These are phyloP conservation scores for Zea luxurians DNA, from an alignment of 176 grass and related monocot species.

Conservation along the genomic window DNA sequence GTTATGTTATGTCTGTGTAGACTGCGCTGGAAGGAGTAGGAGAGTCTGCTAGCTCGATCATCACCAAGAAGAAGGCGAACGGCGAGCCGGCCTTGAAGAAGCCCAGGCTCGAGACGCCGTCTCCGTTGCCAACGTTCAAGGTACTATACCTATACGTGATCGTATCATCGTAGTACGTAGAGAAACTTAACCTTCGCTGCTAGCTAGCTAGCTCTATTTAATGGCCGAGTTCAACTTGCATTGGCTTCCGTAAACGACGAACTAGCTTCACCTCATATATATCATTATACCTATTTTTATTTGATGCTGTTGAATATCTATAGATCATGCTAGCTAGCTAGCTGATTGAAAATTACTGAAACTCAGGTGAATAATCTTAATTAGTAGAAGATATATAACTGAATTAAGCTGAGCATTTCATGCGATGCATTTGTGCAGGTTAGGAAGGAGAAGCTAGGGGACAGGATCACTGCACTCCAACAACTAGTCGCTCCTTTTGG, in stretches of 20 bases:
- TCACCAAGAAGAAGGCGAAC: constrained; percentile 48
- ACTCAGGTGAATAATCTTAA: background rate
- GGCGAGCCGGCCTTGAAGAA: constrained; percentile 51
- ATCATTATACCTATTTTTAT: background rate
- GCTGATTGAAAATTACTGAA: too few species aligned
- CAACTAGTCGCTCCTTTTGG: constrained; percentile 99
- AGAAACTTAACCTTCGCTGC: background rate
- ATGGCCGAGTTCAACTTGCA: constrained; percentile 12
- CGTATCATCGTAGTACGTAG: background rate
- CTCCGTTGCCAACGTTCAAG: constrained; percentile 76
- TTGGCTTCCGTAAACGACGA: constrained; percentile 2
- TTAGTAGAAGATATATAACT: background rate
- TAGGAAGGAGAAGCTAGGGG: constrained; percentile 99
- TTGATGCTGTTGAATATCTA: background rate
- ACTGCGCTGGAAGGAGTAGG: constrained; percentile 43
- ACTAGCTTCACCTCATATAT: background rate
- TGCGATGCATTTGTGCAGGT: constrained; percentile 62
- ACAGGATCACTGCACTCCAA: constrained; percentile 96
- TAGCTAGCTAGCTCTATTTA: background rate
- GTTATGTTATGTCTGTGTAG: constrained; percentile 24
- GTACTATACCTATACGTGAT: constrained; percentile 18
- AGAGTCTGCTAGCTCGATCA: constrained; percentile 39
- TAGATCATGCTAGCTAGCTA: background rate
- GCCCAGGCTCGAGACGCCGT: constrained; percentile 48
- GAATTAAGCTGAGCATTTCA: constrained; percentile 25